Conservation (phyloP, 768 basidiomycete species). For the Cubamyces lactineus region DNA sequence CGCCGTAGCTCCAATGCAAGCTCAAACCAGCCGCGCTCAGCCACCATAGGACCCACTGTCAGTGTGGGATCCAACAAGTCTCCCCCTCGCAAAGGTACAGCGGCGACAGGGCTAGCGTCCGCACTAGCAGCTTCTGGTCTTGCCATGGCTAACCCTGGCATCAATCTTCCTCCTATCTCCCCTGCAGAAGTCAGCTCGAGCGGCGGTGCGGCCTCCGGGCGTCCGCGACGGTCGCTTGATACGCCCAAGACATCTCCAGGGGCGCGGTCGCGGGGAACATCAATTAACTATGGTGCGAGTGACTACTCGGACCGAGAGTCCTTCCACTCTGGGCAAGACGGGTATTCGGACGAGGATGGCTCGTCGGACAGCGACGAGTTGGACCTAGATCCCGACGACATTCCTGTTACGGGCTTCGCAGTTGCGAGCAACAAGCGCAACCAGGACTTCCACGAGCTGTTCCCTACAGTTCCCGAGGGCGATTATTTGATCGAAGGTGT, state of each 20-base stretch:
- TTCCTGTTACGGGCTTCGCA: conserved; percentile 94
- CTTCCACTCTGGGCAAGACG: conserved; percentile 26
- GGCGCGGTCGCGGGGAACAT: conserved; percentile 25
- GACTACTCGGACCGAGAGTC: conserved; percentile 22
- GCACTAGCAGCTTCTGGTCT: conserved; percentile 69
- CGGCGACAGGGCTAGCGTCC: conserved; percentile 54
- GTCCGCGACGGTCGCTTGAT: conserved; percentile 17
- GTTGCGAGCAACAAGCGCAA: conserved; percentile 95
- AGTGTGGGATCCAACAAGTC: conserved; percentile 38
- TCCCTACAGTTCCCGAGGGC: conserved; percentile 86
- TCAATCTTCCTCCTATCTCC: conserved; percentile 46
- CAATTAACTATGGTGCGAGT: conserved; percentile 27
- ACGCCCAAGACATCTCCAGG: conserved; percentile 18
- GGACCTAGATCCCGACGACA: conserved; percentile 67
- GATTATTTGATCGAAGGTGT: conserved; percentile 98
- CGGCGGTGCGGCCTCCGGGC: conserved; percentile 5
- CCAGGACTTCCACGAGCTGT: conserved; percentile 94
- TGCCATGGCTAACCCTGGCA: conserved; percentile 62
- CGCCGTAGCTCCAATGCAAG: conserved; percentile 24
- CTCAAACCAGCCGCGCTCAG: conserved; percentile 14
- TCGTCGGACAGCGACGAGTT: conserved; percentile 39
- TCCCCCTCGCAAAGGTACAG: conserved; percentile 44
- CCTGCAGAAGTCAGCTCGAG: conserved; percentile 20
- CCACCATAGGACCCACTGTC: conserved; percentile 21
- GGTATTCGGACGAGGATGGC: conserved; percentile 31